Percentiles rank a stretch among this genome's conserved stretches.
Conservation (phyloP, 306 rosid species). For the Styphnolobium japonicum region DNA sequence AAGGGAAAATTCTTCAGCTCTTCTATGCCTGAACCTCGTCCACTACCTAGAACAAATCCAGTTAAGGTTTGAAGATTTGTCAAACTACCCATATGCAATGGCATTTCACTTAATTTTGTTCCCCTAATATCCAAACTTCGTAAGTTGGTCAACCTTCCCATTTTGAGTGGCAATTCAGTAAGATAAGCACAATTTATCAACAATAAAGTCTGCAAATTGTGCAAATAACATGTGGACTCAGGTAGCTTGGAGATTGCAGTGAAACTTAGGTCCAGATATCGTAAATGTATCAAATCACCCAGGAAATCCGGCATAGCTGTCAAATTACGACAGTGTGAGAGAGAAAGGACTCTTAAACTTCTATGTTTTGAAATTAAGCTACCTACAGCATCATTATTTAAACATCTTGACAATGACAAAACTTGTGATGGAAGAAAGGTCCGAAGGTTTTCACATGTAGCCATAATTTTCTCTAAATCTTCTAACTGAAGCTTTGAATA, state of each 20-base stretch:
- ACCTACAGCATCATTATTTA: not conserved
- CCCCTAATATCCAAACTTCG: not conserved
- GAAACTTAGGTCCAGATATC: conserved; percentile 1
- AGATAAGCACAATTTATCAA: not conserved
- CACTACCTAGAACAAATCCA: not conserved
- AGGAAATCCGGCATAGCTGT: not conserved
- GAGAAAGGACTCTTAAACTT: not conserved
- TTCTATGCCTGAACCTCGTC: not conserved
- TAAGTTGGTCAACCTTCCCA: not conserved
- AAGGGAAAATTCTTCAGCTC: not conserved
- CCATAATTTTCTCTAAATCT: not conserved
- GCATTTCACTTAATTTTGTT: conserved; percentile 3
- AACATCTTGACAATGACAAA: not conserved
- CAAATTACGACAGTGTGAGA: not conserved
- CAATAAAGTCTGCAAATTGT: conserved; percentile 15
- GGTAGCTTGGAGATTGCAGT: conserved; percentile 8
- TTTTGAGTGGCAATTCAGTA: not conserved
- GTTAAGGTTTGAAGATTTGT: not conserved
- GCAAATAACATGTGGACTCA: not conserved
- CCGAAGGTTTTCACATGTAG: not conserved
- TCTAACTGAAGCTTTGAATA: not conserved
- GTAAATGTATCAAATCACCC: not conserved
- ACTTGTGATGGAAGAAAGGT: conserved; percentile 2
- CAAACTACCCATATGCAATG: not conserved
- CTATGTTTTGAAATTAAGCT: not conserved